phyloP scores from a whole-genome alignment of 1,139 yeast species.

The Hyphopichia wangnamkhiaoensis region DNA sequence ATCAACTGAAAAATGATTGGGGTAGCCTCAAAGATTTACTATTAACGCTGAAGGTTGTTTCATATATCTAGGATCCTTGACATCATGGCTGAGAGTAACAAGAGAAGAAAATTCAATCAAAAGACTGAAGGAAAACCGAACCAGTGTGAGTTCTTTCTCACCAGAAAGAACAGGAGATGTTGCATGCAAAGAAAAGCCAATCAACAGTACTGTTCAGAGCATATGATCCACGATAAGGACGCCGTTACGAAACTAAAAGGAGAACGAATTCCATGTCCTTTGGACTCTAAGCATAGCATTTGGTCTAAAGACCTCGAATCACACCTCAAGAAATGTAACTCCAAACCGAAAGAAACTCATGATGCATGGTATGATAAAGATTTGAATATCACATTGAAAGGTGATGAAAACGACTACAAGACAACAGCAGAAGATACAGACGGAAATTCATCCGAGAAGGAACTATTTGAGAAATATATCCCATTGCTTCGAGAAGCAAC shows the following conservation, averaged over 20 bases:
- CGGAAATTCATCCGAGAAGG: slow-evolving; percentile 22
- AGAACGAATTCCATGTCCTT: slow-evolving; percentile 70
- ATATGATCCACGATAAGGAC: slow-evolving; percentile 29
- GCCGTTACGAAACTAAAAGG: slow-evolving; percentile 14
- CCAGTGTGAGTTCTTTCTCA: slow-evolving; percentile 47
- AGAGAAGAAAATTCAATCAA: slow-evolving; percentile 10
- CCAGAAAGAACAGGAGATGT: slow-evolving; percentile 55
- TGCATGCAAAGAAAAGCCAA: slow-evolving; percentile 58
- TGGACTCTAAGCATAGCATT: slow-evolving; percentile 74
- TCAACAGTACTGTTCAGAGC: slow-evolving; percentile 64
- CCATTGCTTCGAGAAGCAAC: slow-evolving; percentile 18
- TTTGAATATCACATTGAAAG: slow-evolving; percentile 26
- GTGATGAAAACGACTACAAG: slow-evolving; percentile 14
- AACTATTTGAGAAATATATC: slow-evolving; percentile 27
- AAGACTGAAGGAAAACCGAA: slow-evolving; percentile 8
- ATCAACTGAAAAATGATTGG: too few species aligned
- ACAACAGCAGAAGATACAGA: too few species aligned
- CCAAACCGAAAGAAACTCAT: slow-evolving; percentile 27
- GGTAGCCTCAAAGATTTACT: too few species aligned
- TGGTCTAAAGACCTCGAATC: slow-evolving; percentile 57
- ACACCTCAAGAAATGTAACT: slow-evolving; percentile 68
- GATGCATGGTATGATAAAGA: slow-evolving; percentile 49
- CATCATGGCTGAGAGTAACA: slow-evolving; percentile 8
- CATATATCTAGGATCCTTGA: background rate
- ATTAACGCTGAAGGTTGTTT: too few species aligned